Conservation (phyloP, 495 filamentous ascomycete genomes). For the Hypoxylon fragiforme region DNA sequence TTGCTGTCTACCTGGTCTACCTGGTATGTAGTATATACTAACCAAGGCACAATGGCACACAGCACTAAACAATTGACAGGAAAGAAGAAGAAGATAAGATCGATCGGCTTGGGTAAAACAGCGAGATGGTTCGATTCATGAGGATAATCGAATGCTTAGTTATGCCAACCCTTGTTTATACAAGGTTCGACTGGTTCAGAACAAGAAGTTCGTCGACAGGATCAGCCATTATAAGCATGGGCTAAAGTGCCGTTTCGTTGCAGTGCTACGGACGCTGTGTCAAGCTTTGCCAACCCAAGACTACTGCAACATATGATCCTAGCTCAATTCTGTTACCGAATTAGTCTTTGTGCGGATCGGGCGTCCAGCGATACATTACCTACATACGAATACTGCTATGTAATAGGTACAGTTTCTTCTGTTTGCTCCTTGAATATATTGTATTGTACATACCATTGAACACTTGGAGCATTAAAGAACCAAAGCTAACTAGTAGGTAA, state of each 20-base stretch:
- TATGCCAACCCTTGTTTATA: conserved; percentile 1
- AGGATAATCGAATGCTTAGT: conserved; percentile 22
- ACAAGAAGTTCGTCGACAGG: no score
- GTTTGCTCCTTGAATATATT: not conserved
- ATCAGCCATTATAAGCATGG: no score
- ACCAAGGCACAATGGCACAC: no score
- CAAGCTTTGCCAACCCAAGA: conserved; percentile 30
- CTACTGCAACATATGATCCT: conserved; percentile 8
- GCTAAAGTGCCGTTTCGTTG: conserved; percentile 1
- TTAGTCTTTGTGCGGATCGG: conserved; percentile 12
- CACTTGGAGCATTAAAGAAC: no score
- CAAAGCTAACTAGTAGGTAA: no score
- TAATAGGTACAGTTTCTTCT: no score
- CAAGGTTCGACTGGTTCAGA: not conserved
- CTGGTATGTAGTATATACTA: no score
- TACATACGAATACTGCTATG: no score
- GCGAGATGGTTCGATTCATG: conserved; percentile 26
- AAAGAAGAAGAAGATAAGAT: conserved; percentile 9
- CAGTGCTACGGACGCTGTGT: no score
- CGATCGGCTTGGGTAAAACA: no score
- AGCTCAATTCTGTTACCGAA: conserved; percentile 26
- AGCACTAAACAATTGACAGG: no score
- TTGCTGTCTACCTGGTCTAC: no score
- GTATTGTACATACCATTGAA: not conserved
- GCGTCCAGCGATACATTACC: not conserved